A percentile compares a stretch with the other conserved stretches of the same genome.
Conservation (phyloP, 768 basidiomycete genomes). For the Macrocybe gigantea region DNA sequence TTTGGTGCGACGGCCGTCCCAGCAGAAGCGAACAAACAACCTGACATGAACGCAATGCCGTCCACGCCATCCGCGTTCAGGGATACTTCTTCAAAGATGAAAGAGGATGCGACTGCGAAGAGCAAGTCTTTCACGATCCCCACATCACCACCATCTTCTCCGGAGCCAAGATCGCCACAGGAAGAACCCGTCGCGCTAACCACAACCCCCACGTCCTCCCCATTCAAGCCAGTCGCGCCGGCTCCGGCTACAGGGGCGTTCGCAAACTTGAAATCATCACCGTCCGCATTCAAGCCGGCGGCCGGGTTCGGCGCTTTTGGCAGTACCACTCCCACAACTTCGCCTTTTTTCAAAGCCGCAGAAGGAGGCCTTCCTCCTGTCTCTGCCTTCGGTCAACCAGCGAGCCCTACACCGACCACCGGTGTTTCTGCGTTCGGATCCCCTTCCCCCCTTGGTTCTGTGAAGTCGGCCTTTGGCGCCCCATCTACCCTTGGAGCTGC, state of each 20-base stretch:
- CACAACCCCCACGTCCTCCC: slow-evolving; percentile 17
- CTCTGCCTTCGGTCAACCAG: slow-evolving; percentile 27
- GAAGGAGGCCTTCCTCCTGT: slow-evolving; percentile 26
- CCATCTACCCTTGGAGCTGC: slow-evolving; percentile 28
- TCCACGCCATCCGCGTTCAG: too few species aligned
- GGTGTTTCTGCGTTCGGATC: slow-evolving; percentile 25
- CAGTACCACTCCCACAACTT: slow-evolving; percentile 30
- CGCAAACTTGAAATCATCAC: slow-evolving; percentile 27
- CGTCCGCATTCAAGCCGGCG: slow-evolving; percentile 34
- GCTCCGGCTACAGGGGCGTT: slow-evolving; percentile 27
- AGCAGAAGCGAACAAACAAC: too few species aligned
- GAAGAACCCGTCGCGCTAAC: slow-evolving; percentile 7
- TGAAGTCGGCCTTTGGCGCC: slow-evolving; percentile 27
- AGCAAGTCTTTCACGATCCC: slow-evolving; percentile 1
- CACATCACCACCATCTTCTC: slow-evolving; percentile 13
- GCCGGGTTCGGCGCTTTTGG: slow-evolving; percentile 45
- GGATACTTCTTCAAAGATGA: too few species aligned
- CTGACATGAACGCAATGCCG: too few species aligned
- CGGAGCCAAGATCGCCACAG: slow-evolving; percentile 6
- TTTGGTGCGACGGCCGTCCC: slow-evolving; percentile 2
- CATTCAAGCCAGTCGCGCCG: slow-evolving; percentile 4
- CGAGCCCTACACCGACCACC: slow-evolving; percentile 12
- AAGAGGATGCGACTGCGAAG: background rate
- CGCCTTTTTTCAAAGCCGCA: slow-evolving; percentile 47
- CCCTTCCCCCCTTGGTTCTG: slow-evolving; percentile 22